Base-by-base conservation (phyloP, 768 basidiomycete species). In the Termitomyces bulborhizus region DNA sequence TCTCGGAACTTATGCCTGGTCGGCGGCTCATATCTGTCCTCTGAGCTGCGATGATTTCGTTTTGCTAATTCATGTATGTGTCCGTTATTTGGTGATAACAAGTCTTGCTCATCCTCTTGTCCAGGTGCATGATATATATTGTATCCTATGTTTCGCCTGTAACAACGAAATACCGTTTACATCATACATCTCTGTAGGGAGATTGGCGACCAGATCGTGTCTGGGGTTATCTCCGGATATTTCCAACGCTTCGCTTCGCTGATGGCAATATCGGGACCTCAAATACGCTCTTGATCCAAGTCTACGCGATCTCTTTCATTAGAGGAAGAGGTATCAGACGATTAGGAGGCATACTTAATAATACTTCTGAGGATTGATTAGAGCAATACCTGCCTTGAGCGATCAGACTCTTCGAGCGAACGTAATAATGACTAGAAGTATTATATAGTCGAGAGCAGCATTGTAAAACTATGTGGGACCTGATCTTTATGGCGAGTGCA, bases 1-100 rank as follows among this genome's bases (percentile, higher is more conserved):
- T 84, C 93, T 29, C 83, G 96, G 13, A 99, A 99, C 69, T 78
- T 99, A 34, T 95, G 93, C 69, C 72, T 98, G 54, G 91, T 89
- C 44, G 88, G 89, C 16, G 96, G 96, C 5, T 78, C 77, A 42
- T 88, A 85, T 66, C 72, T 84, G 41, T 73, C 86, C 21, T 76
- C 83, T 0, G 87, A 87, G 55, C 66, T 72, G 50, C 74, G 81
- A 68, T 83, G 65, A 51, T 31, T 40, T 29, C 31, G 16, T 52
- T 21, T 21, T 21, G 2, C 24, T 34, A 34, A 16, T 41, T 18
- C 16, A 29, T 13, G 46, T 53, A 29, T 16, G 40, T 46, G 16
- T 48, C 36, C 12, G 43, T 7, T 7, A 9, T 43, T 18, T 36
- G 7, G 9, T 6, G 4, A 51, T 3, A 0, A 18, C 3, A 24